Conservation (phyloP, 1,284 basidiomycete genomes). For the Apiotrichum akiyoshidainum region DNA sequence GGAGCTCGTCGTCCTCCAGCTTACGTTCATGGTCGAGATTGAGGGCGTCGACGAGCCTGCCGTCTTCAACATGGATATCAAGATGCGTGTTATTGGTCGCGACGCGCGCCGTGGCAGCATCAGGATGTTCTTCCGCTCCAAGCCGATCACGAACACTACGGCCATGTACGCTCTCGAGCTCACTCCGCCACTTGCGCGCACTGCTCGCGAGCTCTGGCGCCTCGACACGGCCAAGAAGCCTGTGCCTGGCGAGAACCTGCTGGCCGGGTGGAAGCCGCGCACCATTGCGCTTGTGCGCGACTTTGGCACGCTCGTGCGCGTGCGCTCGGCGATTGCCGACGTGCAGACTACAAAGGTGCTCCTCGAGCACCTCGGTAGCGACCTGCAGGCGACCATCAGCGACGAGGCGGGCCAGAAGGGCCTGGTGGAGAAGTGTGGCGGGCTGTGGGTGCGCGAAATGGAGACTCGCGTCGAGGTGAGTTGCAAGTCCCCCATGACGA, state of each 20-base stretch:
- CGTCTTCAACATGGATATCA: conserved; percentile 80
- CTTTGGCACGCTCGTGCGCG: conserved; percentile 65
- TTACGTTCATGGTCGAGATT: conserved; percentile 75
- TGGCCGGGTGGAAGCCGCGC: conserved; percentile 78
- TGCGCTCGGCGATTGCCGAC: conserved; percentile 73
- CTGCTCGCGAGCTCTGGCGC: conserved; percentile 85
- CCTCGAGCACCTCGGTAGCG: conserved; percentile 51
- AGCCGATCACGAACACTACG: conserved; percentile 36
- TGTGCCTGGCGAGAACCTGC: conserved; percentile 81
- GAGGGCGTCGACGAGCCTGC: conserved; percentile 78
- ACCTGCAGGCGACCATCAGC: conserved; percentile 32
- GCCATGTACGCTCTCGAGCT: conserved; percentile 76
- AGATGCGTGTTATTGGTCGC: conserved; percentile 77
- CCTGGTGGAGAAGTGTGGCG: conserved; percentile 63
- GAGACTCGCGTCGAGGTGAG: conserved; percentile 70
- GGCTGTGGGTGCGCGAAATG: conserved; percentile 77
- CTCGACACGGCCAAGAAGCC: conserved; percentile 91
- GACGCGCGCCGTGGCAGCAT: conserved; percentile 68
- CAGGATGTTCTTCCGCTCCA: conserved; percentile 66
- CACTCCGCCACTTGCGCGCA: conserved; percentile 79
- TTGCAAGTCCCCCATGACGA: conserved; percentile 1
- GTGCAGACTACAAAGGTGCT: conserved; percentile 83
- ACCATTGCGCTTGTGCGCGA: conserved; percentile 85
- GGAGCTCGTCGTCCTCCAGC: conserved; percentile 74
- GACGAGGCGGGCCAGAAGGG: conserved; percentile 62